A percentile compares a stretch with the other conserved stretches of the same genome.
phyloP scores from a whole-genome alignment of 2,329 filamentous ascomycete genomes.

The Orbilia ellipsospora region DNA sequence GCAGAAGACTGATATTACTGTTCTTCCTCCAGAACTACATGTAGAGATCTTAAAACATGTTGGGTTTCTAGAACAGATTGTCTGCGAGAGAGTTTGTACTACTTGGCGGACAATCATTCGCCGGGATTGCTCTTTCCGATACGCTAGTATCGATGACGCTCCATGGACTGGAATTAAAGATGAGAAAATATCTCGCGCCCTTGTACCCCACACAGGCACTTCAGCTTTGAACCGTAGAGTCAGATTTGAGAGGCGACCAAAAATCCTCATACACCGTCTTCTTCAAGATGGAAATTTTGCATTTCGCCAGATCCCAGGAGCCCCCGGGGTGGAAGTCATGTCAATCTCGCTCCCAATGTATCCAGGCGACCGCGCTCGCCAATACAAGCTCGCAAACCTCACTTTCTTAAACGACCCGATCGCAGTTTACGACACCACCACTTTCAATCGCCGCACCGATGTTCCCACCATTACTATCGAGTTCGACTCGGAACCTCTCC shows the following conservation, averaged over 20 bases:
- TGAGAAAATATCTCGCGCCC: background rate
- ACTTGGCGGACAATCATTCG: constrained; percentile 50
- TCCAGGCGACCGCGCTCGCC: constrained; percentile 17
- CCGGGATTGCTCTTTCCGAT: constrained; percentile 40
- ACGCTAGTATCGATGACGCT: constrained; percentile 40
- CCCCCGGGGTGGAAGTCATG: constrained; percentile 35
- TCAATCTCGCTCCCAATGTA: constrained; percentile 34
- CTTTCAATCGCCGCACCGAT: background rate
- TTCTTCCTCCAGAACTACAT: constrained; percentile 44
- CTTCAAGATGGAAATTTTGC: constrained; percentile 52
- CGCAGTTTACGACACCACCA: constrained; percentile 32
- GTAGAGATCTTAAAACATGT: constrained; percentile 35
- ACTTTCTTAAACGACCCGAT: constrained; percentile 48
- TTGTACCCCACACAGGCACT: no score
- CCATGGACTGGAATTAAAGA: constrained; percentile 24
- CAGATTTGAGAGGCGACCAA: constrained; percentile 3
- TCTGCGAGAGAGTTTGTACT: constrained; percentile 44
- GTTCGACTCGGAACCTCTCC: constrained; percentile 43
- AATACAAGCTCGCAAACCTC: constrained; percentile 49
- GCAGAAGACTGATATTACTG: constrained; percentile 36
- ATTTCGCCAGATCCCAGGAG: constrained; percentile 44
- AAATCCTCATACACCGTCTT: constrained; percentile 43
- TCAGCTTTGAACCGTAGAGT: no score
- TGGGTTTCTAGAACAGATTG: constrained; percentile 31
- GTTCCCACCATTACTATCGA: constrained; percentile 26